Base-by-base conservation (phyloP, 148 eudicot genomes). In the Rhododendron griersonianum region DNA sequence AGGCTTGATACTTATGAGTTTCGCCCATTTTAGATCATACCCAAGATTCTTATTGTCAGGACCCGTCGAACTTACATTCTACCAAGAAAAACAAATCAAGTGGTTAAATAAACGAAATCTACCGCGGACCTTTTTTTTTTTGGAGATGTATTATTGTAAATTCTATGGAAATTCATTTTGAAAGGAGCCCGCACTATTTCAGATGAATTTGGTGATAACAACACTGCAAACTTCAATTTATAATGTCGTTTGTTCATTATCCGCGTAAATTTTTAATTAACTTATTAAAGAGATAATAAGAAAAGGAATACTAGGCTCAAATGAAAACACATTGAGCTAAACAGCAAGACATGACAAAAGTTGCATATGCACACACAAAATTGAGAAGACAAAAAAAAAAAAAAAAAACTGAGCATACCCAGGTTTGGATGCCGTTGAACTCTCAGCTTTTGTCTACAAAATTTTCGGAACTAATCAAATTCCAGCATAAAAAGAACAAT, bases 391-490 rank as follows among this genome's bases (percentile, higher is more conserved):
- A 28, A 1, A 33, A 18, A 19, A 59, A 28, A 1, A 33, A 18
- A 19, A 59, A 19, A 59, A 59, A 71, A 85, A 73, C 4, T 41
- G 50, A 81, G 15, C 86, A 82, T 91, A 93, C 94, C 94, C 94
- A 75, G 93, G 87, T 87, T 93, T 93, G 19, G 94, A 91, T 63
- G 91, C 86, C 55, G 88, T 84, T 41, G 94, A 59, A 74, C 86
- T 85, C 48, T 92, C 94, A 65, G 94, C 87, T 86, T 90, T 89
- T 21, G 91, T 84, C 94, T 92, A 88, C 86, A 84, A 75, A 77
- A 55, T 3, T 65, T 33, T n/a, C 23, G 50, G 74, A 83, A 47
- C 50, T 47, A 47, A 47, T 47, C 11, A 47, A 47, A 47, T 47
- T 47, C 50, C 11, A 8, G 50, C 50, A n/a, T 51, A 55, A 18